Conservation (phyloP, 148 eudicot genomes). For the Agrostemma githago region DNA sequence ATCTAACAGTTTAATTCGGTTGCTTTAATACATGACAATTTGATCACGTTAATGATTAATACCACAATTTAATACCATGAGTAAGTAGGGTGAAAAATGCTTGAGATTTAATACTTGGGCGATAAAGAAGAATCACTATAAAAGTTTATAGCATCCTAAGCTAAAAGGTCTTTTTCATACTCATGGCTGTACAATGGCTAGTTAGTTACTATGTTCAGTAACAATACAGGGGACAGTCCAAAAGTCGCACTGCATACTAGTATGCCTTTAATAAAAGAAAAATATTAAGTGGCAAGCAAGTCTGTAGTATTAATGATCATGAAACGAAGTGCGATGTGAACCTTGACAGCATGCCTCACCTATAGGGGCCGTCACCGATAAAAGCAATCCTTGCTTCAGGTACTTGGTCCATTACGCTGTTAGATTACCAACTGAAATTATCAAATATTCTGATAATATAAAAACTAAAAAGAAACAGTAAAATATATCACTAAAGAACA, state of each 20-base stretch:
- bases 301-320: not conserved
- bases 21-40: not conserved
- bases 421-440: slow-evolving; percentile 12
- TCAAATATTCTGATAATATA: not conserved
- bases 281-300: not conserved
- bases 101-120: not conserved
- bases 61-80: not conserved
- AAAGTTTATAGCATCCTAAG: not conserved
- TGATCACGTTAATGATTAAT: not conserved
- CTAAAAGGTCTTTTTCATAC: not conserved
- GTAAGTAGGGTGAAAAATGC: not conserved
- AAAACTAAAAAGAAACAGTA: not conserved
- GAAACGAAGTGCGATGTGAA: not conserved
- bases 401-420: slow-evolving; percentile 81
- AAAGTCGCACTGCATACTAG: not conserved
- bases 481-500: not conserved
- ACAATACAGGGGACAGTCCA: not conserved
- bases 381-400: slow-evolving; percentile 92
- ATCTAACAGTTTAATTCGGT: too few relatives aligned
- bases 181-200: too few relatives aligned
- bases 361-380: slow-evolving; percentile 86
- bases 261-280: not conserved
- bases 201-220: not conserved
- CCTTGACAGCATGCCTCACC: slow-evolving; percentile 36
- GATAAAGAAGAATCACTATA: not conserved